Percentiles rank a stretch among this genome's conserved stretches.
These are phyloP conservation scores for Globisporangium apiculatum DNA, from an alignment of 352 stramenopile species.

Conservation along the genomic window DNA sequence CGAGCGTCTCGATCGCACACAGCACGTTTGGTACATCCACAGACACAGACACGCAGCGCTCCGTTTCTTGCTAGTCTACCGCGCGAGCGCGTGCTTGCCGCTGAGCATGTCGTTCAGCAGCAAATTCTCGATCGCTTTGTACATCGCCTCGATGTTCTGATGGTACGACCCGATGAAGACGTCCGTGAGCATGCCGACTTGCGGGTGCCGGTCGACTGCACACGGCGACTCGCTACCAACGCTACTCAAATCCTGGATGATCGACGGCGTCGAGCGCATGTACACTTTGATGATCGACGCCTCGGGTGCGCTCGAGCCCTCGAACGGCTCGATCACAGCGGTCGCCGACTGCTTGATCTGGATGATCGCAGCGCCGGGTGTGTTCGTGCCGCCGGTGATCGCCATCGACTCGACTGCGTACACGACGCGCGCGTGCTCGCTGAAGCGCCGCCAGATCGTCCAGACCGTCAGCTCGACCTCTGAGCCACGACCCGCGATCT, in stretches of 20 bases:
- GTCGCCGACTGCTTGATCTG: slow-evolving; percentile 14
- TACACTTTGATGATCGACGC: slow-evolving; percentile 17
- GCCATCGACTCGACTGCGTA: slow-evolving; percentile 13
- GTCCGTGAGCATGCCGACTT: slow-evolving; percentile 15
- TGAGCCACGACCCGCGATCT: slow-evolving; percentile 8
- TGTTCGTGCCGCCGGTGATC: slow-evolving; percentile 8
- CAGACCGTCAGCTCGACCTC: slow-evolving; percentile 13
- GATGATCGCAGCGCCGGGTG: slow-evolving; percentile 4
- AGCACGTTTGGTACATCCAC: not conserved
- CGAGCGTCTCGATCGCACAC: too few species aligned
- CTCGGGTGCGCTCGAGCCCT: slow-evolving; percentile 7
- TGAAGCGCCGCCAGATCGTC: slow-evolving; percentile 10
- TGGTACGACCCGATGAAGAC: slow-evolving; percentile 14
- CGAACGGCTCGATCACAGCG: slow-evolving; percentile 6
- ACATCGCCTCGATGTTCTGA: slow-evolving; percentile 16
- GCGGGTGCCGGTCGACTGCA: slow-evolving; percentile 5
- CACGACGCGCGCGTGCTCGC: slow-evolving; percentile 4
- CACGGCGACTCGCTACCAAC: not conserved
- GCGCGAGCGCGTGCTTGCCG: slow-evolving; percentile 2
- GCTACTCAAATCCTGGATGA: slow-evolving; percentile 10
- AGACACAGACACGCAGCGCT: not conserved
- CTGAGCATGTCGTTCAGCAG: slow-evolving; percentile 13
- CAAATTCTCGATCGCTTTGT: slow-evolving; percentile 16
- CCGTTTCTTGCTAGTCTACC: not conserved
- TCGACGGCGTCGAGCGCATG: slow-evolving; percentile 10